These are phyloP conservation scores for Phytophthora rubi DNA, from an alignment of 352 stramenopile genomes.

Conservation along the genomic window DNA sequence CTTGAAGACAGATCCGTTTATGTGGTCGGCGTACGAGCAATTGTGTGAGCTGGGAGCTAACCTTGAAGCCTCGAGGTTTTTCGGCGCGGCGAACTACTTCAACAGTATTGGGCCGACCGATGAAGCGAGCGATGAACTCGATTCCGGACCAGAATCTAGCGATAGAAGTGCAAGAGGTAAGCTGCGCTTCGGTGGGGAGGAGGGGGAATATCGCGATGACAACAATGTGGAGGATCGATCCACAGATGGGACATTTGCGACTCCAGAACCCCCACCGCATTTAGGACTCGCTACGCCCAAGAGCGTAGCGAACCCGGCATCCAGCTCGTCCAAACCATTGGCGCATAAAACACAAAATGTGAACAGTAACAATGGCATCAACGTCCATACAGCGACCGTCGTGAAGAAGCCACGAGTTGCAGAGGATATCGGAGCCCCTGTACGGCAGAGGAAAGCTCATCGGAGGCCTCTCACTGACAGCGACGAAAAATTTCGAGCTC, in stretches of 20 bases:
- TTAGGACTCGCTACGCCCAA: slow-evolving; percentile 37
- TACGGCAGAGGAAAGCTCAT: slow-evolving; percentile 54
- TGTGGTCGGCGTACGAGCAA: slow-evolving; percentile 94
- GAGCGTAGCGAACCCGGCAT: slow-evolving; percentile 8
- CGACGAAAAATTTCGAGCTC: slow-evolving; percentile 56
- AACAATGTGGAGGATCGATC: slow-evolving; percentile 40
- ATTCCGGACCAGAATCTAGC: slow-evolving; percentile 15
- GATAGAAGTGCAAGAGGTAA: slow-evolving; percentile 1
- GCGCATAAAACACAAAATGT: slow-evolving; percentile 46
- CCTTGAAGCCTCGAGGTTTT: slow-evolving; percentile 69
- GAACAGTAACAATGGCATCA: slow-evolving; percentile 20
- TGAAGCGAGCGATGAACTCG: slow-evolving; percentile 9
- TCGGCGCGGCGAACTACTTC: slow-evolving; percentile 59
- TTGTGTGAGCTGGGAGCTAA: slow-evolving; percentile 93
- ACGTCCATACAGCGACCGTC: slow-evolving; percentile 36
- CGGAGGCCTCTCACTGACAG: slow-evolving; percentile 62
- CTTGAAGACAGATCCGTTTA: slow-evolving; percentile 89
- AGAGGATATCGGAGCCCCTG: slow-evolving; percentile 38
- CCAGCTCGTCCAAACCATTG: slow-evolving; percentile 21
- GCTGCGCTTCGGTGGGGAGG: slow-evolving; percentile 15
- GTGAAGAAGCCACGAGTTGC: slow-evolving; percentile 67
- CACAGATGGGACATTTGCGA: slow-evolving; percentile 35
- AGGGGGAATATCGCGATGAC: slow-evolving; percentile 19
- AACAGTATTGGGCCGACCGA: slow-evolving; percentile 25
- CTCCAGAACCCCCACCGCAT: slow-evolving; percentile 35